Conservation (phyloP, 306 rosid species). For the Fagus crenata region DNA sequence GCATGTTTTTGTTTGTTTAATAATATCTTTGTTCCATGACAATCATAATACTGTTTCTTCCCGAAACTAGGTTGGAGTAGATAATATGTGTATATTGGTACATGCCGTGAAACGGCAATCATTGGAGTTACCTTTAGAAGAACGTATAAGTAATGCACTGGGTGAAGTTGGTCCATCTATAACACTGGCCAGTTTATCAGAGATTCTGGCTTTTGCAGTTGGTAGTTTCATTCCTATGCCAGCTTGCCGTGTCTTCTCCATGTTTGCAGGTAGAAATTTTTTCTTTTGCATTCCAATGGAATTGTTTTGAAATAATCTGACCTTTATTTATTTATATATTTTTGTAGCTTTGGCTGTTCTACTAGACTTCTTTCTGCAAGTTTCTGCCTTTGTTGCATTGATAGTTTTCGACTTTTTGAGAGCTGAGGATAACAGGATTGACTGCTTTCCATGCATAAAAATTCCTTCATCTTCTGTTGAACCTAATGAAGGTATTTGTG, state of each 20-base stretch:
- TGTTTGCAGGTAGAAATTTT: slow-evolving; percentile 80
- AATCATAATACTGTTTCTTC: slow-evolving; percentile 1
- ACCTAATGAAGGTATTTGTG: slow-evolving; percentile 59
- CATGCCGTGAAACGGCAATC: slow-evolving; percentile 91
- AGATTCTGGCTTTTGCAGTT: slow-evolving; percentile 93
- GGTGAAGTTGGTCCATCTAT: slow-evolving; percentile 98
- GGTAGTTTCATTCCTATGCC: slow-evolving; percentile 96
- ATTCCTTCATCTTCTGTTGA: slow-evolving; percentile 46
- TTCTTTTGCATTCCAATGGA: slow-evolving; percentile 19
- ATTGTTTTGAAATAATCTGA: slow-evolving; percentile 19
- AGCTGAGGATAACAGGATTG: slow-evolving; percentile 77
- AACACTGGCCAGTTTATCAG: slow-evolving; percentile 86
- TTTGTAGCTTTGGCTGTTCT: slow-evolving; percentile 90
- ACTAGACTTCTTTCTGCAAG: slow-evolving; percentile 88
- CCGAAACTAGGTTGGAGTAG: slow-evolving; percentile 84
- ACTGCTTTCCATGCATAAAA: slow-evolving; percentile 91
- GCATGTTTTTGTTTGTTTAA: not conserved
- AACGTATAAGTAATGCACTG: slow-evolving; percentile 73
- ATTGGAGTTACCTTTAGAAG: slow-evolving; percentile 65
- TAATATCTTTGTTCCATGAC: not conserved
- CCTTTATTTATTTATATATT: slow-evolving; percentile 16
- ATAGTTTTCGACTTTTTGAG: slow-evolving; percentile 76
- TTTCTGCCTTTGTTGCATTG: slow-evolving; percentile 88
- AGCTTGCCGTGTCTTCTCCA: slow-evolving; percentile 96
- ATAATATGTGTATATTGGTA: slow-evolving; percentile 96